Percentiles rank a stretch among this genome's conserved stretches.
Evolutionary conservation across 805 yeast species (phyloP).

Genomic region (Metschnikowia aberdeeniae): DNA sequence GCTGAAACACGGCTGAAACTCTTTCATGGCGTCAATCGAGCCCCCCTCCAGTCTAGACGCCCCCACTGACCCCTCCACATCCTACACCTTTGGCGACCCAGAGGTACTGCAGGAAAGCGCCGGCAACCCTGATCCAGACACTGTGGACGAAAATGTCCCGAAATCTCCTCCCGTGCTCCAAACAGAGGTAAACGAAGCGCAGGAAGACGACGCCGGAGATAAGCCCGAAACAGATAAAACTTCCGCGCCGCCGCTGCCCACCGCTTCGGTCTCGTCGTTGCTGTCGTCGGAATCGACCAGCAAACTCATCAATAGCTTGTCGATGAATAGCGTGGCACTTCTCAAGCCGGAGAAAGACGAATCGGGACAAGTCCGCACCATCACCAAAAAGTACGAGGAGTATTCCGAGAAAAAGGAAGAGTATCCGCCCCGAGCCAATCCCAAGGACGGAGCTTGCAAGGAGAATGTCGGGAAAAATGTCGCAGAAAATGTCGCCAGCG

Average conservation of each 20-base stretch:
- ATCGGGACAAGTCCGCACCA: conserved; percentile 2
- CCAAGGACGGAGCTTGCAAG: not conserved
- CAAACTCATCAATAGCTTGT: conserved; percentile 13
- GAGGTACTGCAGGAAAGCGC: no score
- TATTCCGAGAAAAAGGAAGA: not conserved
- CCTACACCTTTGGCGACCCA: not conserved
- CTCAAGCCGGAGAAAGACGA: not conserved
- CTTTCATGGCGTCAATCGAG: no score
- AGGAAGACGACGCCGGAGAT: no score
- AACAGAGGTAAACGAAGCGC: no score
- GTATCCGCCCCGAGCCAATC: not conserved
- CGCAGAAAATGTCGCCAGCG: not conserved
- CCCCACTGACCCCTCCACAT: not conserved
- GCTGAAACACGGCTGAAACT: no score
- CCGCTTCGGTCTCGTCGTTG: conserved; percentile 10
- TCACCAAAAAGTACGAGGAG: conserved; percentile 3
- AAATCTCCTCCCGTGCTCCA: no score
- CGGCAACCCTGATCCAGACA: no score
- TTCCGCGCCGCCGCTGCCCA: not conserved
- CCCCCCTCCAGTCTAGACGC: not conserved
- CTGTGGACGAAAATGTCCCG: no score
- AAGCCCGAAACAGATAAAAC: no score
- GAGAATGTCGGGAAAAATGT: not conserved
- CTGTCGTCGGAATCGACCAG: conserved; percentile 17
- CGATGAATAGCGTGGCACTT: conserved; percentile 3